Conservation (phyloP, 2,329 filamentous ascomycete genomes). For the Tolypocladium pustulatum region DNA sequence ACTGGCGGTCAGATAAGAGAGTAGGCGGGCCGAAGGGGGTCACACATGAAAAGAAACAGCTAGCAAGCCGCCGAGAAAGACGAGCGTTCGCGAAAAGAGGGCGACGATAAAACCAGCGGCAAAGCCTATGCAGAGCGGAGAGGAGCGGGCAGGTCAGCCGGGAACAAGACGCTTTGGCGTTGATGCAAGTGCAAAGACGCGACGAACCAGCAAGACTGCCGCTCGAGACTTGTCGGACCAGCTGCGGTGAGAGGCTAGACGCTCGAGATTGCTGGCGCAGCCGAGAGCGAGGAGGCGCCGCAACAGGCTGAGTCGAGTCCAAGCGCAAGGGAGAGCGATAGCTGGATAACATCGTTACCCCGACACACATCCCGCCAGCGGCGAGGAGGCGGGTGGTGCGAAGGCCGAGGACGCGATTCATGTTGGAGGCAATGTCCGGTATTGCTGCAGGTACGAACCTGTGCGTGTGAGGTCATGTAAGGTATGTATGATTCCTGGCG, state of each 20-base stretch:
- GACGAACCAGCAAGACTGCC: slow-evolving; percentile 41
- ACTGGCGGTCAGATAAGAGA: not conserved
- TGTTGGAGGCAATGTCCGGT: not conserved
- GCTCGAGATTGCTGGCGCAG: slow-evolving; percentile 4
- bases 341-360: slow-evolving; percentile 13
- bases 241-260: slow-evolving; percentile 13
- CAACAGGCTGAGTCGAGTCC: slow-evolving; percentile 9
- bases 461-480: not conserved
- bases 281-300: slow-evolving; percentile 10
- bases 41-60: slow-evolving; percentile 54
- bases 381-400: slow-evolving; percentile 11
- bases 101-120: slow-evolving; percentile 54
- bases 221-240: slow-evolving; percentile 39
- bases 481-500: not conserved
- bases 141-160: not conserved
- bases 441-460: not conserved
- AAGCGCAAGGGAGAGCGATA: slow-evolving; percentile 7
- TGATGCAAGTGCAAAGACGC: not conserved
- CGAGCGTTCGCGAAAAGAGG: slow-evolving; percentile 60
- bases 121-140: slow-evolving; percentile 36
- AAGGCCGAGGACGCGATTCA: not conserved
- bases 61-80: slow-evolving; percentile 54
- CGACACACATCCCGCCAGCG: slow-evolving; percentile 1
- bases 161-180: not conserved
- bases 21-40: not conserved